A percentile compares a stretch with the other conserved stretches of the same genome.
Conservation (phyloP, 345 rosid species). For the Camelina hispida region DNA sequence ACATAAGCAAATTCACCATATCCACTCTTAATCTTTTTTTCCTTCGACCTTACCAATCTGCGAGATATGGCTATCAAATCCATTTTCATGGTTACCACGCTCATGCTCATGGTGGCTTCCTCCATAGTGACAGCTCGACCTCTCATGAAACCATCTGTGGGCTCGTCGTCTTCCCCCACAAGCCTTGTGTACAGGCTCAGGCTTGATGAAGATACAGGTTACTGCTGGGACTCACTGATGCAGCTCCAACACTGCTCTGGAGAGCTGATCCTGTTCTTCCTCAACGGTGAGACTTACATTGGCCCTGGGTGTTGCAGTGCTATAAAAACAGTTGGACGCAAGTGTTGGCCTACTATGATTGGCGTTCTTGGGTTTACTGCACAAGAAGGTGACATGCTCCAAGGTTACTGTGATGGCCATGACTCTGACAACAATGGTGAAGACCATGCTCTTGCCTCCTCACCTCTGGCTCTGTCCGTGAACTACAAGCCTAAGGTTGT, state of each 20-base stretch:
- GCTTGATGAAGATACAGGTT: conserved; percentile 52
- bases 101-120: conserved; percentile 39
- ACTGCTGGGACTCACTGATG: conserved; percentile 77
- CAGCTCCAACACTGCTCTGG: conserved; percentile 82
- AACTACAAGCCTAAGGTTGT: conserved; percentile 26
- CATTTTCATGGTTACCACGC: conserved; percentile 15
- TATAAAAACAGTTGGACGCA: conserved; percentile 51
- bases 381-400: conserved; percentile 68
- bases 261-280: conserved; percentile 71
- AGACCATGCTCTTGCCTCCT: conserved; percentile 30
- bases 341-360: conserved; percentile 73
- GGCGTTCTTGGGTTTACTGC: conserved; percentile 64
- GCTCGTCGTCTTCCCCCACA: conserved; percentile 31
- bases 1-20: background rate
- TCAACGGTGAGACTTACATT: conserved; percentile 70
- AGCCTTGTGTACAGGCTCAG: conserved; percentile 49
- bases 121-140: conserved; percentile 34
- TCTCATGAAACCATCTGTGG: conserved; percentile 36
- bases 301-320: conserved; percentile 73
- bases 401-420: conserved; percentile 65
- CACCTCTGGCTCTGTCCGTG: conserved; percentile 32
- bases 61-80: conserved; percentile 23
- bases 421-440: conserved; percentile 21
- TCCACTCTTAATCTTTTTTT: background rate
- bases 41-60: background rate